Conservation (phyloP, 2,329 filamentous ascomycete species). For the Gnomoniopsis sp. region DNA sequence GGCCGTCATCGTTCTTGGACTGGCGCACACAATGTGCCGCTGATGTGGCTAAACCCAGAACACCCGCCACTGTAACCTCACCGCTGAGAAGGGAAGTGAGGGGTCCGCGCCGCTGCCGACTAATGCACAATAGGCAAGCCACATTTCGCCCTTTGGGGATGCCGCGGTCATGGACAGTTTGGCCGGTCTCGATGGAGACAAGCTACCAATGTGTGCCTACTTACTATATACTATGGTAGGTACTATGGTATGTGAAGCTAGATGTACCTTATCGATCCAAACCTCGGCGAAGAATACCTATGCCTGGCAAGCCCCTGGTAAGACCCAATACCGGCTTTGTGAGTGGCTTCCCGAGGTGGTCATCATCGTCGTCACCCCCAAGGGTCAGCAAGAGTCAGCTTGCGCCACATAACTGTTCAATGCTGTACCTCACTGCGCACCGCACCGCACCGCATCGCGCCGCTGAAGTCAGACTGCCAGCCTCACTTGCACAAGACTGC, state of each 20-base stretch:
- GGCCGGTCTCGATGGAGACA: background rate
- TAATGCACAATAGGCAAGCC: conserved; percentile 6
- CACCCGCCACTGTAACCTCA: background rate
- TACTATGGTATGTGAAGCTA: too few relatives aligned
- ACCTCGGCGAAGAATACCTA: too few relatives aligned
- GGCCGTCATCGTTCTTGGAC: background rate
- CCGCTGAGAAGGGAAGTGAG: conserved; percentile 4
- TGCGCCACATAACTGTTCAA: background rate
- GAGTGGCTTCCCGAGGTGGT: background rate
- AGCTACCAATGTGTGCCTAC: too few relatives aligned
- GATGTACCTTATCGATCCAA: too few relatives aligned
- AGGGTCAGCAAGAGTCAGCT: background rate
- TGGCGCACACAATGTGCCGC: background rate
- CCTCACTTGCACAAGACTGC: background rate
- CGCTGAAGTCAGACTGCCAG: conserved; percentile 2
- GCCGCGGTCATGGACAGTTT: background rate
- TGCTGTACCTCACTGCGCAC: background rate
- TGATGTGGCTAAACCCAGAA: background rate
- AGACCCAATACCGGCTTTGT: too few relatives aligned
- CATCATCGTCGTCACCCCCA: background rate
- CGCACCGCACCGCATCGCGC: conserved; percentile 1
- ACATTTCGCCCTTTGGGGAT: background rate
- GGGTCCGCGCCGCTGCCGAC: background rate
- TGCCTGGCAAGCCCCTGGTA: too few relatives aligned
- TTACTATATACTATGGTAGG: too few relatives aligned